Percentiles rank a stretch among this genome's conserved stretches.
These are phyloP conservation scores for Phytophthora capsici DNA, from an alignment of 352 stramenopile species.

Conservation along the genomic window DNA sequence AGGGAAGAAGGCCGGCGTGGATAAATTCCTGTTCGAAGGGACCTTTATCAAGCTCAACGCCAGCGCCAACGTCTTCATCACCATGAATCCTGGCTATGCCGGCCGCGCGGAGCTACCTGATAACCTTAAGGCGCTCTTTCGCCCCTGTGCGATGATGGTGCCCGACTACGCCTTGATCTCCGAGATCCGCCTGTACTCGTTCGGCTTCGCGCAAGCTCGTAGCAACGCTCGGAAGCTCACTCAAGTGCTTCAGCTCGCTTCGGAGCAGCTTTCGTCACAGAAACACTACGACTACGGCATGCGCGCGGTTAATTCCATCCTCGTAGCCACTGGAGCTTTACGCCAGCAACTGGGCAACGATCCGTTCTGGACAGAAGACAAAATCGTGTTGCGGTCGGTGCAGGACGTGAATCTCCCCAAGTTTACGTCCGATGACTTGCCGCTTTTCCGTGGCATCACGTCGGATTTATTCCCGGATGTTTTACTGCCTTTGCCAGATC, in stretches of 20 bases:
- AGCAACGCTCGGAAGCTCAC: constrained; percentile 94
- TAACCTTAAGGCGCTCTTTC: constrained; percentile 95
- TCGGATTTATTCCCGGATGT: constrained; percentile 94
- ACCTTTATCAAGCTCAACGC: constrained; percentile 93
- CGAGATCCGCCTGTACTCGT: constrained; percentile 94
- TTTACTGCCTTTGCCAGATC: constrained; percentile 86
- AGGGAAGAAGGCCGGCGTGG: constrained; percentile 88
- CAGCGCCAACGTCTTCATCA: constrained; percentile 95
- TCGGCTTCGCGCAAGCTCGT: constrained; percentile 90
- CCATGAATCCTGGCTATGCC: constrained; percentile 96
- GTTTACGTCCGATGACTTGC: constrained; percentile 93
- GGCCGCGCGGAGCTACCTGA: constrained; percentile 94
- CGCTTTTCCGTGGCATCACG: constrained; percentile 94
- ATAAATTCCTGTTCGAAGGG: constrained; percentile 95
- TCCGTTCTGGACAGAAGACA: constrained; percentile 90
- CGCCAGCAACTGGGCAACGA: constrained; percentile 91
- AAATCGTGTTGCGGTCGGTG: constrained; percentile 92
- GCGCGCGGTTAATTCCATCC: constrained; percentile 95
- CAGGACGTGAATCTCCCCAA: constrained; percentile 96
- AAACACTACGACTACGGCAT: constrained; percentile 98
- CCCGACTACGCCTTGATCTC: constrained; percentile 95
- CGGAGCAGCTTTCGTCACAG: constrained; percentile 93
- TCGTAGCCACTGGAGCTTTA: constrained; percentile 92
- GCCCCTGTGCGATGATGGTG: constrained; percentile 96
- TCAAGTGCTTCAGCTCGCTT: constrained; percentile 93